Base-by-base conservation (phyloP, 2,329 filamentous ascomycete species). In the Sporothrix variecibatus region DNA sequence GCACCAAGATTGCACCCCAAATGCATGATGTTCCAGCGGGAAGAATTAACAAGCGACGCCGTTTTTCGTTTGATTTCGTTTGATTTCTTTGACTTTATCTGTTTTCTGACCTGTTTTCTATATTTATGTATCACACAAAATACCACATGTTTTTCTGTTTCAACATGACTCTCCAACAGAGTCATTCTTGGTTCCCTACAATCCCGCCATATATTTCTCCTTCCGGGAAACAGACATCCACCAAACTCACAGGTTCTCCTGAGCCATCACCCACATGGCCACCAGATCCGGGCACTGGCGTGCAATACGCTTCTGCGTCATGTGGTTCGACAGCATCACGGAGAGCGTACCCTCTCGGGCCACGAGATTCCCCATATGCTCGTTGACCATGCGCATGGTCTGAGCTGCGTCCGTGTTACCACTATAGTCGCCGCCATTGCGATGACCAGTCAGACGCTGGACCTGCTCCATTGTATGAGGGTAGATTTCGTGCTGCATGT, bases 281-380 rank as follows among this genome's bases (percentile, higher is more conserved):
- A 76, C 76, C 26, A 77, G 62, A 67, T 77, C 76, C 1, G 76
- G 76, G 3, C 76, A 77, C 73, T 77, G 76, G 3, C 76, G 76
- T 1, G 76, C 76, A 31, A 77, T 76, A 3, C 76, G 72, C 73
- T 77, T 77, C 68, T 77, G 76, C 26, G 76, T 77, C 0, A 40
- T 49, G 34, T 77, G 76, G 73, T 77, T 77, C 53, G 76, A 77
- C 60, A 77, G 58, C 74, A 77, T 20, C 20, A 77, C 70, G 28
- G 76, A 77, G 15, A 77, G 64, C 8, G 72, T 49, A 26, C 71
- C 56, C 43, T 77, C 76, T 5, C 58, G 38, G 2, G 23, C 17
- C 1, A 15, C 31, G 7, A 77, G 65, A 28, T 28, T 20, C 8
- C 20, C 28, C 74, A 77, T 74, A 17, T 28, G 58, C 64, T 74